Conservation (phyloP, 257 asterid genomes). For the Pogostemon cablin region DNA sequence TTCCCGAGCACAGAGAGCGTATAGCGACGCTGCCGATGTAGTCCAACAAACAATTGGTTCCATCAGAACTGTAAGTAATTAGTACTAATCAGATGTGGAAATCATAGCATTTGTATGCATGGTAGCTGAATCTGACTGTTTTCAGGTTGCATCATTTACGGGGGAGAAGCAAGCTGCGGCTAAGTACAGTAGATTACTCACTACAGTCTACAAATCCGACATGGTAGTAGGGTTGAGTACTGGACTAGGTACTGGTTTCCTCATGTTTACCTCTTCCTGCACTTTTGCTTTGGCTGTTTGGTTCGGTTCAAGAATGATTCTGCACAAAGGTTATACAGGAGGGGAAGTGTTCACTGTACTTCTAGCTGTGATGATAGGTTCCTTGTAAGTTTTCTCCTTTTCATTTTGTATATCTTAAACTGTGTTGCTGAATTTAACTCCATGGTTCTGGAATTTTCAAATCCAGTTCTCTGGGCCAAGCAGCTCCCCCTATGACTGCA, state of each 20-base stretch:
- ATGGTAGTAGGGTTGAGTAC: slow-evolving; percentile 32
- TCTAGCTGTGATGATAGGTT: slow-evolving; percentile 40
- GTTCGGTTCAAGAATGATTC: slow-evolving; percentile 51
- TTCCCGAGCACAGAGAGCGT: slow-evolving; percentile 36
- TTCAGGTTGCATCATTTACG: slow-evolving; percentile 54
- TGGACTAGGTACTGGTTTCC: slow-evolving; percentile 44
- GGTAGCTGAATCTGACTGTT: background rate
- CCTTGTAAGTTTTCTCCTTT: slow-evolving; percentile 39
- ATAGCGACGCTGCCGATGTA: slow-evolving; percentile 42
- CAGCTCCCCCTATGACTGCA: slow-evolving; percentile 48
- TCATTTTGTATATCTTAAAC: no score
- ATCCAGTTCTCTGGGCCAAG: slow-evolving; percentile 44
- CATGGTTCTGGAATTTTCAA: background rate
- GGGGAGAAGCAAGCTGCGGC: slow-evolving; percentile 49
- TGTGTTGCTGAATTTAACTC: background rate
- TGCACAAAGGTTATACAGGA: slow-evolving; percentile 43
- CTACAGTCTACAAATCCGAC: slow-evolving; percentile 37
- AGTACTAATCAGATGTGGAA: background rate
- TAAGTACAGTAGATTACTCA: slow-evolving; percentile 40
- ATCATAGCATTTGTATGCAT: background rate
- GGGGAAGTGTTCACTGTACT: slow-evolving; percentile 46
- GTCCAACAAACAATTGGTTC: slow-evolving; percentile 50
- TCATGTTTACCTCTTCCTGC: slow-evolving; percentile 27
- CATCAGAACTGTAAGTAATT: slow-evolving; percentile 47
- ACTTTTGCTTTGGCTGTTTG: slow-evolving; percentile 46